Conservation (phyloP, 108 stramenopile species). For the Nannochloropsis granulata region DNA sequence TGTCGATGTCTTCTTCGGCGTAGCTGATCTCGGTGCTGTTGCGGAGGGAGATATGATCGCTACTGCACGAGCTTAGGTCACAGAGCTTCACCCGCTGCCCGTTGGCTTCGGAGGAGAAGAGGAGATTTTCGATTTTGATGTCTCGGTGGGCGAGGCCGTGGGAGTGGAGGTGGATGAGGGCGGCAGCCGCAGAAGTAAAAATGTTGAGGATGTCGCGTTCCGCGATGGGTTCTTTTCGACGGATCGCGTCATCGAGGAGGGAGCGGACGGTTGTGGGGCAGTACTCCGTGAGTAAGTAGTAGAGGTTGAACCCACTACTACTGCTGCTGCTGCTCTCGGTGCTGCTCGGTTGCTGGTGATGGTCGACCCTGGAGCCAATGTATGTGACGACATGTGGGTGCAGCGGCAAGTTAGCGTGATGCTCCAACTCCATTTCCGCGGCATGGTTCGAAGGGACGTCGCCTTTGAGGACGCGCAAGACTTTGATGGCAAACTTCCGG, state of each 20-base stretch:
- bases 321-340: neutral
- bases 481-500: neutral
- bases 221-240: neutral
- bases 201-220: neutral
- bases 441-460: neutral
- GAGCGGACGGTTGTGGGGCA: neutral
- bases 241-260: neutral
- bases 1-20: slow-evolving; percentile 9
- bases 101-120: slow-evolving; percentile 39
- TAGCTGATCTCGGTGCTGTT: neutral
- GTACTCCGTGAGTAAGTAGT: neutral
- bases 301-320: neutral
- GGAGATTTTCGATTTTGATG: slow-evolving; percentile 51
- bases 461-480: neutral
- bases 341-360: neutral
- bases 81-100: slow-evolving; percentile 42
- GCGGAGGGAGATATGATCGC: neutral
- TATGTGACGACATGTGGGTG: neutral
- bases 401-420: neutral
- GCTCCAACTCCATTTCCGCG: neutral
- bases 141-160: slow-evolving; percentile 30
- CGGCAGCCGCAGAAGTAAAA: neutral
- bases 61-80: slow-evolving; percentile 40
- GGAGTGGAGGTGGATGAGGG: neutral
- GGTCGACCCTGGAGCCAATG: neutral